phyloP scores from a whole-genome alignment of 805 yeast genomes.

The Pichia ethanolica region DNA sequence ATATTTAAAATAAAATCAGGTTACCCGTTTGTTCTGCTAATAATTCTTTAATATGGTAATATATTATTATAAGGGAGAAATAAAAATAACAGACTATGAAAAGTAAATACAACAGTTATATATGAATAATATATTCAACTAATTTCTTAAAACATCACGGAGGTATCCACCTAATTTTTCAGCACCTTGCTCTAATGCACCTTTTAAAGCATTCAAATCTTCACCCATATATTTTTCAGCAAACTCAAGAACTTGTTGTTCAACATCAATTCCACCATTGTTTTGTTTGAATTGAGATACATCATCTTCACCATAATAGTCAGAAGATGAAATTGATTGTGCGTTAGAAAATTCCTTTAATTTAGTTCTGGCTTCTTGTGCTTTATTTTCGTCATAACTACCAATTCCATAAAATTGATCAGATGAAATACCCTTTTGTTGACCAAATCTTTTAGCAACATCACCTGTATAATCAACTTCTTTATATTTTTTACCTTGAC shows the following conservation, averaged over 20 bases:
- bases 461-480: conserved; percentile 59
- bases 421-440: conserved; percentile 90
- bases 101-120: too few species aligned
- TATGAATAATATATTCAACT: too few species aligned
- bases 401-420: conserved; percentile 93
- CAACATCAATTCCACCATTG: conserved; percentile 39
- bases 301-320: conserved; percentile 81
- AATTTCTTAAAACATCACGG: conserved; percentile 68
- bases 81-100: too few species aligned
- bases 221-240: conserved; percentile 69
- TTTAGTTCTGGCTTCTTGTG: conserved; percentile 74
- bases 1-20: too few species aligned
- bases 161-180: conserved; percentile 76
- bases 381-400: conserved; percentile 66
- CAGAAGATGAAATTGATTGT: conserved; percentile 81
- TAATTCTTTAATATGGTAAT: too few species aligned
- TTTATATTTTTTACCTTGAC: conserved; percentile 22
- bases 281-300: conserved; percentile 19
- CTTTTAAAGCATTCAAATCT: conserved; percentile 82
- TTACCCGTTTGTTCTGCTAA: too few species aligned
- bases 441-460: conserved; percentile 71
- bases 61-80: too few species aligned
- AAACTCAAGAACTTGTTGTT: conserved; percentile 44
- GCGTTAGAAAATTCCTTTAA: conserved; percentile 80
- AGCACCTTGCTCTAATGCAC: conserved; percentile 91